Percentiles rank a stretch among this genome's conserved stretches.
Conservation (phyloP, 352 stramenopile species). For the Pythium phragmitis region DNA sequence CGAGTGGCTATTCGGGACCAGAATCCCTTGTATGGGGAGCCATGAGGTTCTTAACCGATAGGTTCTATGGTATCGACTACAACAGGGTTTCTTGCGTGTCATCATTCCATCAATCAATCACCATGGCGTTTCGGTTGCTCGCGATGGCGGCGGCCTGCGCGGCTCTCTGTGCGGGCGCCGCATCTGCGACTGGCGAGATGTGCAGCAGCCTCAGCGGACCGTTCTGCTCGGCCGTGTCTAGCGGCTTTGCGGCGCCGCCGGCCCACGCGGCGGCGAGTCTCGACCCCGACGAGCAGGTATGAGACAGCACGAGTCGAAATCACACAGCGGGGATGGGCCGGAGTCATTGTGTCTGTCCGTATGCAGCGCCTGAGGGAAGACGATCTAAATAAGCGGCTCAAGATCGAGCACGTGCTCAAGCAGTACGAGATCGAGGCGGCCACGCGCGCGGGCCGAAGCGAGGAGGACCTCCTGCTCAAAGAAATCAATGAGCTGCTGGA, state of each 20-base stretch:
- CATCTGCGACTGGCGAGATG: not conserved
- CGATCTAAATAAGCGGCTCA: slow-evolving; percentile 42
- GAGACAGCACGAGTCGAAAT: not conserved
- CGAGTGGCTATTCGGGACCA: slow-evolving; percentile 18
- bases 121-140: not conserved
- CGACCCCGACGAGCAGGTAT: slow-evolving; percentile 37
- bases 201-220: slow-evolving; percentile 78
- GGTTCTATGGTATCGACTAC: slow-evolving; percentile 8
- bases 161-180: not conserved
- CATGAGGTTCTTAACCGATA: slow-evolving; percentile 16
- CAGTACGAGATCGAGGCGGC: slow-evolving; percentile 54
- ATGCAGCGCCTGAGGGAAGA: slow-evolving; percentile 26
- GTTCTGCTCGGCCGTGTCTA: slow-evolving; percentile 39
- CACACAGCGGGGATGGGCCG: not conserved
- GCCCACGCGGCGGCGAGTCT: slow-evolving; percentile 44
- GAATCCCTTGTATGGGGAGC: slow-evolving; percentile 7
- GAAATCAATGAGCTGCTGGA: slow-evolving; percentile 55
- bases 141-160: not conserved
- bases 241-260: slow-evolving; percentile 35
- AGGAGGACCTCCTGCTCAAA: slow-evolving; percentile 41
- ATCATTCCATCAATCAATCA: not conserved
- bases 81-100: slow-evolving; percentile 18
- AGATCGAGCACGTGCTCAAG: slow-evolving; percentile 66
- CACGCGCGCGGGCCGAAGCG: slow-evolving; percentile 16
- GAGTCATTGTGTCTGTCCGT: not conserved